These are phyloP conservation scores for Coemansia sp. DNA, from an alignment of 192 early-diverging fungal species.

Conservation along the genomic window DNA sequence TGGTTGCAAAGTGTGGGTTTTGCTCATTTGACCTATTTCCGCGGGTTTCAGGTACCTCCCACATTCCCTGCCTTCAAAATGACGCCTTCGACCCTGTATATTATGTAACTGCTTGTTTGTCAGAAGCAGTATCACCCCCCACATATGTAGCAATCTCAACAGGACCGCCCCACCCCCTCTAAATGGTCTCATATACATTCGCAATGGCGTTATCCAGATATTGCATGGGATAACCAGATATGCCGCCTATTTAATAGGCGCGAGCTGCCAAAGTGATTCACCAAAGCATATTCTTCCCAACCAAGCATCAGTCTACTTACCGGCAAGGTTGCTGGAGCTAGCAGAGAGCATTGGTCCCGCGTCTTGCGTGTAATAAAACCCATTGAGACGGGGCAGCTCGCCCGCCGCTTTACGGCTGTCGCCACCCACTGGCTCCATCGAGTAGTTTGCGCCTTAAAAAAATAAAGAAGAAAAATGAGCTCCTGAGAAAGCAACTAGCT, in stretches of 20 bases:
- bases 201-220: slow-evolving; percentile 1
- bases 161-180: background rate
- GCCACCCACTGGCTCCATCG: background rate
- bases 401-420: background rate
- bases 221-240: background rate
- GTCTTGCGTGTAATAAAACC: background rate
- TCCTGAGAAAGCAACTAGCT: no score
- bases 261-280: background rate
- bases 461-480: no score
- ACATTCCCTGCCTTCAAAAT: background rate
- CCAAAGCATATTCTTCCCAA: background rate
- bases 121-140: background rate
- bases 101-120: background rate
- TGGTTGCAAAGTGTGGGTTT: background rate
- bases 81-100: background rate
- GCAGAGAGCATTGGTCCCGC: background rate
- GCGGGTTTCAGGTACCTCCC: background rate
- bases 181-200: background rate
- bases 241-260: background rate
- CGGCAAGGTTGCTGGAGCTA: background rate
- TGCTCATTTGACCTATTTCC: background rate
- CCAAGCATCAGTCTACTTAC: background rate
- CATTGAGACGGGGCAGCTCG: background rate
- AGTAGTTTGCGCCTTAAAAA: no score
- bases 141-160: background rate